Percentiles rank a stretch among this genome's conserved stretches.
Conservation (phyloP, 2,329 filamentous ascomycete genomes). For the Lasiodiplodia sp. region DNA sequence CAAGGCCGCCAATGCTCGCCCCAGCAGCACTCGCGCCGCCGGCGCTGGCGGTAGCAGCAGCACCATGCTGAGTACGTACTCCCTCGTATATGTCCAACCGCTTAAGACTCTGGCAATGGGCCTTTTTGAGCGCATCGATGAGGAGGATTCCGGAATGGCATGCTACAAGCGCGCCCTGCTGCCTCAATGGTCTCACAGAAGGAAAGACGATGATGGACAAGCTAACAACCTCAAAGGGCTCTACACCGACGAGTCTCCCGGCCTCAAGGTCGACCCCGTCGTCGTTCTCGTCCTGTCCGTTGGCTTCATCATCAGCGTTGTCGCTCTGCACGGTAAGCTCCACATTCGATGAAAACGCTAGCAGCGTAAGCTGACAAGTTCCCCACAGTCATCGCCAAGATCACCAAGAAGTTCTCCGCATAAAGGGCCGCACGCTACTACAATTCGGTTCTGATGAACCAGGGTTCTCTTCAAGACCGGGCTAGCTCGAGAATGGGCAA, state of each 20-base stretch:
- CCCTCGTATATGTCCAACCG: background rate
- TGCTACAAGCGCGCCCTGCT: background rate
- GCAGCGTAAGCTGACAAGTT: background rate
- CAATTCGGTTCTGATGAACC: background rate
- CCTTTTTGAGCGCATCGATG: background rate
- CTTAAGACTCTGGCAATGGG: background rate
- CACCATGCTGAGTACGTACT: constrained; percentile 90
- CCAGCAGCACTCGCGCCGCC: constrained; percentile 89
- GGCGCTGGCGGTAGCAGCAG: constrained; percentile 95
- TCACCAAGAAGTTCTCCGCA: constrained; percentile 31
- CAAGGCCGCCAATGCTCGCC: constrained; percentile 91
- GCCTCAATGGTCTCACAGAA: background rate
- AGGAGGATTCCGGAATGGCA: background rate
- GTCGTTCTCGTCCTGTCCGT: constrained; percentile 95
- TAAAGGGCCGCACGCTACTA: background rate
- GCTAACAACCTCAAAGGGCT: constrained; percentile 66
- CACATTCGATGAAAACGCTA: background rate
- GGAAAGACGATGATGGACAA: constrained; percentile 24
- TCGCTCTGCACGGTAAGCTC: constrained; percentile 90
- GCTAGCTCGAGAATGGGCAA: background rate
- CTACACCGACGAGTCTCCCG: constrained; percentile 98
- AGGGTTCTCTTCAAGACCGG: background rate
- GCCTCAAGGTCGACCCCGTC: constrained; percentile 96
- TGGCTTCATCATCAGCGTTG: constrained; percentile 98
- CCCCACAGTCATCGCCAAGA: constrained; percentile 27